Evolutionary conservation across 2,329 filamentous ascomycete genomes (phyloP), one percentile per base, ranked within the genome.

Genomic region (Aspergillaceae sp.): DNA sequence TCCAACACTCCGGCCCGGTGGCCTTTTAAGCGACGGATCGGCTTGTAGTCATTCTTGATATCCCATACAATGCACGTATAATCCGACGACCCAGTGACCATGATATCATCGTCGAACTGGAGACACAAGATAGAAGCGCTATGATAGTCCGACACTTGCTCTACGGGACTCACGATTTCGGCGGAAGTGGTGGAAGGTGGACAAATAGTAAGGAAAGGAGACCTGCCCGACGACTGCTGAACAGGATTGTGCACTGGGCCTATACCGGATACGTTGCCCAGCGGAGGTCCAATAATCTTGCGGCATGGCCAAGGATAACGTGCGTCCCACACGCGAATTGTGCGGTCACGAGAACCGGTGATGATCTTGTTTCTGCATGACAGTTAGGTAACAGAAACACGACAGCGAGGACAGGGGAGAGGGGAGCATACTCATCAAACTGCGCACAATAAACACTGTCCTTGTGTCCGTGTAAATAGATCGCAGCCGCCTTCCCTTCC

Each of bases 401-500:
- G 5, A 37, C 33, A 35, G 9, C 19, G 9, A 38, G 36, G 33
- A 41, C 43, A 4, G 30, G 2, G 26, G 8, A 26, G 19, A 19
- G 26, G 19, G 9, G 26, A 34, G 73, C 83, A 57, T 77, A 89
- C 84, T 97, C 91, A 65, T 98, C 92, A 64, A 97, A 98, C 63
- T 98, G 92, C 47, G 94, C 80, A 67, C 92, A 98, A 70, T 98
- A 98, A 47, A 98, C 94, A 54, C 89, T 96, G 65, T 98, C 92
- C 28, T 83, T 83, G 64, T 98, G 92, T 2, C 92, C 92, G 58
- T 92, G 88, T 26, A 98, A 77, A 65, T 96, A 97, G 46, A 94
- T 82, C 0, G 88, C 84, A 40, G 81, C 83, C 6, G 89, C 87
- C 54, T 83, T 82, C 46, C 86, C 85, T 43, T 82, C 73, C 57